Evolutionary conservation across 2,329 filamentous ascomycete genomes (phyloP).

Genomic region (Aspergillus aculeatus): DNA sequence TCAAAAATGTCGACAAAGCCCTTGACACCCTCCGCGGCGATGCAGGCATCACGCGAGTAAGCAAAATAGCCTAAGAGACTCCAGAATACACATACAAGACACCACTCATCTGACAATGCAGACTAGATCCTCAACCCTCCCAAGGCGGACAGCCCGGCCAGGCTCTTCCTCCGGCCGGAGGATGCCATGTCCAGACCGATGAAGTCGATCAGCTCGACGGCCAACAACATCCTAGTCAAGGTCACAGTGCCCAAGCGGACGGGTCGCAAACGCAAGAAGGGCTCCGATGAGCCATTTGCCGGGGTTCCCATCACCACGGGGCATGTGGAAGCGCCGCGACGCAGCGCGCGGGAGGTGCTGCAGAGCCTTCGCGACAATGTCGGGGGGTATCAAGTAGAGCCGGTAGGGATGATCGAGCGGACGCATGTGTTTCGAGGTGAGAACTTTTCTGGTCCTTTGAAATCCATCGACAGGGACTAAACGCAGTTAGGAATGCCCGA

Average conservation of each 20-base stretch:
- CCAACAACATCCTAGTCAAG: slow-evolving; percentile 82
- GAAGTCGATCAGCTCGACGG: slow-evolving; percentile 70
- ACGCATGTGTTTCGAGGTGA: slow-evolving; percentile 81
- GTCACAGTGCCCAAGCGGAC: slow-evolving; percentile 84
- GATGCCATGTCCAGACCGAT: slow-evolving; percentile 77
- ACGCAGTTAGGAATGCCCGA: slow-evolving; percentile 65
- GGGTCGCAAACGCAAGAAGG: slow-evolving; percentile 79
- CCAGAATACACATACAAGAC: neutral
- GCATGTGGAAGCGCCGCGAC: slow-evolving; percentile 18
- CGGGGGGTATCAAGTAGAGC: slow-evolving; percentile 64
- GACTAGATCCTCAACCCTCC: slow-evolving; percentile 47
- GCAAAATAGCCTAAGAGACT: neutral
- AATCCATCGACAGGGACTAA: neutral
- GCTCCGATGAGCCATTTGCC: slow-evolving; percentile 66
- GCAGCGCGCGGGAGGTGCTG: slow-evolving; percentile 27
- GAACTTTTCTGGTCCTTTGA: neutral
- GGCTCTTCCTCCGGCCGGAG: slow-evolving; percentile 74
- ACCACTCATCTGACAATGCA: slow-evolving; percentile 7
- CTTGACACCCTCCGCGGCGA: slow-evolving; percentile 62
- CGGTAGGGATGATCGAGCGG: slow-evolving; percentile 70
- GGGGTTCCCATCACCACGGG: slow-evolving; percentile 41
- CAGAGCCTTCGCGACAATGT: slow-evolving; percentile 68
- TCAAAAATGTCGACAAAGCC: slow-evolving; percentile 64
- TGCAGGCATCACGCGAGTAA: slow-evolving; percentile 54
- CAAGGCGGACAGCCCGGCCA: slow-evolving; percentile 53